phyloP scores from a whole-genome alignment of 2,329 filamentous ascomycete species.

The Trichoderma breve region DNA sequence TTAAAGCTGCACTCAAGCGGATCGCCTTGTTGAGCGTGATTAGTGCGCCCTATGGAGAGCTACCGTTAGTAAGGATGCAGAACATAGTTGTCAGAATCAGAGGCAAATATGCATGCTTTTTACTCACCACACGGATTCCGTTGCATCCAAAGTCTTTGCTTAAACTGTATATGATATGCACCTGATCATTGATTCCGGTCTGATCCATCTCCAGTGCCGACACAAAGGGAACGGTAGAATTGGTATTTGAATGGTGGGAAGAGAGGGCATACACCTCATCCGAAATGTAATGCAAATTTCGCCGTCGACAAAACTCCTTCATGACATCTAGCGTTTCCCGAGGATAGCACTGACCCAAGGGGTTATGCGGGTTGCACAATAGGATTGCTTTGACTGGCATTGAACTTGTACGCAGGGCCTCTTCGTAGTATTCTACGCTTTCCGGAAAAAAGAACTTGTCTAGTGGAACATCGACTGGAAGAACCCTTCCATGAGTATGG shows the following conservation, averaged over 20 bases:
- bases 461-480: background rate
- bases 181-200: background rate
- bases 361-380: background rate
- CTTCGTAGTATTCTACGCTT: background rate
- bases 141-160: background rate
- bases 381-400: background rate
- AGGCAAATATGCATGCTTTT: background rate
- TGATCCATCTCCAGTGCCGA: background rate
- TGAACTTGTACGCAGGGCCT: background rate
- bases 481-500: background rate
- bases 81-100: too few relatives aligned
- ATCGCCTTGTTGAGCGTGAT: background rate
- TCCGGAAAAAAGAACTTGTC: background rate
- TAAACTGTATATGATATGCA: background rate
- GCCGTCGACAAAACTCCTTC: background rate
- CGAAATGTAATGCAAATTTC: background rate
- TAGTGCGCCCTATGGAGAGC: too few relatives aligned
- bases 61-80: too few relatives aligned
- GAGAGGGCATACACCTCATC: background rate
- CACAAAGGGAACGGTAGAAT: background rate
- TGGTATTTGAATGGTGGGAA: background rate
- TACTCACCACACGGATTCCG: background rate
- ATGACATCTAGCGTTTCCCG: background rate
- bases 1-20: background rate
- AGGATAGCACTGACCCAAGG: background rate